Evolutionary conservation across 2,329 filamentous ascomycete species (phyloP).

Genomic region (Arthrobotrys entomopaga): DNA sequence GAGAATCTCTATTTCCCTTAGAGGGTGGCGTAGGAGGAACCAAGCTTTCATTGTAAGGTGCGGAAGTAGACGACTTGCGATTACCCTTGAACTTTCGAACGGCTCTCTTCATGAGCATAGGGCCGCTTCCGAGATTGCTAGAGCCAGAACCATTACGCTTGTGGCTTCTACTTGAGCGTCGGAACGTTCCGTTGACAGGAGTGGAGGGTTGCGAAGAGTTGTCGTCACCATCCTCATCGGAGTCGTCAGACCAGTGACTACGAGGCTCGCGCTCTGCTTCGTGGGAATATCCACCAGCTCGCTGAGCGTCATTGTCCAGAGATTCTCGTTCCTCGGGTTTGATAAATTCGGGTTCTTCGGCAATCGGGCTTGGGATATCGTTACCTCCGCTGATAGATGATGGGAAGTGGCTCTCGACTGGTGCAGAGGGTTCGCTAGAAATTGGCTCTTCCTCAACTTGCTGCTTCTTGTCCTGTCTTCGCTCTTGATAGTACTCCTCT

Average conservation of each 20-base stretch:
- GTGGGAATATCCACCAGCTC: not conserved
- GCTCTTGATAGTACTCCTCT: not conserved
- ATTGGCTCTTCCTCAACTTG: not conserved
- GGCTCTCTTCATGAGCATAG: slow-evolving; percentile 48
- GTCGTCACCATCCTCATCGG: slow-evolving; percentile 13
- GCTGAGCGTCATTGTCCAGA: not conserved
- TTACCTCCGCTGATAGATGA: not conserved
- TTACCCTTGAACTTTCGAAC: slow-evolving; percentile 35
- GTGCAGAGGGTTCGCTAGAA: not conserved
- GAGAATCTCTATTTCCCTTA: slow-evolving; percentile 45
- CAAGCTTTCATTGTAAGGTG: slow-evolving; percentile 7
- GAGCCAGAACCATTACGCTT: slow-evolving; percentile 42
- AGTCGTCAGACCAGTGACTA: slow-evolving; percentile 50
- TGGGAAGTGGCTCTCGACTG: not conserved
- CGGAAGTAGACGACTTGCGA: slow-evolving; percentile 31
- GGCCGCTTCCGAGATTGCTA: slow-evolving; percentile 46
- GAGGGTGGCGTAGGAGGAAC: not conserved
- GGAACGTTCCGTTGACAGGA: slow-evolving; percentile 15
- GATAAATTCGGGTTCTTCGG: slow-evolving; percentile 23
- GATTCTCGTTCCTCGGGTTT: not conserved
- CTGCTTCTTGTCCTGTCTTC: not conserved
- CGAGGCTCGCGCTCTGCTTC: slow-evolving; percentile 25
- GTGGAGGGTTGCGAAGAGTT: slow-evolving; percentile 17
- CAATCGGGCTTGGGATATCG: slow-evolving; percentile 22
- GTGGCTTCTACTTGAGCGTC: slow-evolving; percentile 20